These are phyloP conservation scores for Biancaea sappan DNA, from an alignment of 306 rosid species.

Conservation along the genomic window DNA sequence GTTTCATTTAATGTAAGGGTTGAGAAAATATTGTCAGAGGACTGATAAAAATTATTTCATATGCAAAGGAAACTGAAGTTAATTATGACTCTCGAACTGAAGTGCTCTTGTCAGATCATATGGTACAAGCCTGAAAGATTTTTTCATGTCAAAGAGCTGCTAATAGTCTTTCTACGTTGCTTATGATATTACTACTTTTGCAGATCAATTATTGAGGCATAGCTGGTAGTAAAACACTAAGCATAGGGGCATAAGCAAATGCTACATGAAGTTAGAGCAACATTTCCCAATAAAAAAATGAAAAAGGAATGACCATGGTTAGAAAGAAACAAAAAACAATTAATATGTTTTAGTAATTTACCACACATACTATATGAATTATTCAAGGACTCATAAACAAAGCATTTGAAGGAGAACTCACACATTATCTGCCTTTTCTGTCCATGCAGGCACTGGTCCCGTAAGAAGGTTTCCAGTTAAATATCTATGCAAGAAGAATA, in stretches of 20 bases:
- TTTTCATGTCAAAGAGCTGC: no score
- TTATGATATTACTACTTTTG: neutral
- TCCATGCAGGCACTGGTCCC: slow-evolving; percentile 52
- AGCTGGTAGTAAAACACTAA: neutral
- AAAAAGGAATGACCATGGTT: neutral
- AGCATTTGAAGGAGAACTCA: slow-evolving; percentile 36
- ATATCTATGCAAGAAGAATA: slow-evolving; percentile 38
- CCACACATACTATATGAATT: neutral
- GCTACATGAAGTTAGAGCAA: neutral
- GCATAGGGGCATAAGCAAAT: neutral
- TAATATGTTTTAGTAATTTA: neutral
- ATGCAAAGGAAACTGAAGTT: neutral
- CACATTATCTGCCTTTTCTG: slow-evolving; percentile 25
- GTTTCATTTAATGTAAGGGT: neutral
- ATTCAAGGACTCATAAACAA: neutral
- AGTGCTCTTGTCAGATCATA: neutral
- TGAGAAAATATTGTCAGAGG: neutral
- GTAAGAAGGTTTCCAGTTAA: slow-evolving; percentile 63
- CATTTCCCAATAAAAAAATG: neutral
- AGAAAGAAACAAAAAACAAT: neutral
- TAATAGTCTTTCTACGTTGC: neutral
- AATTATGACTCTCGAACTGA: neutral
- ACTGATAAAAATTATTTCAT: no score
- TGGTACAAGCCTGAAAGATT: neutral
- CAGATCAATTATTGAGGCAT: neutral